Evolutionary conservation across 139 green algal species (phyloP).

Genomic region (Picochlorum sp.): DNA sequence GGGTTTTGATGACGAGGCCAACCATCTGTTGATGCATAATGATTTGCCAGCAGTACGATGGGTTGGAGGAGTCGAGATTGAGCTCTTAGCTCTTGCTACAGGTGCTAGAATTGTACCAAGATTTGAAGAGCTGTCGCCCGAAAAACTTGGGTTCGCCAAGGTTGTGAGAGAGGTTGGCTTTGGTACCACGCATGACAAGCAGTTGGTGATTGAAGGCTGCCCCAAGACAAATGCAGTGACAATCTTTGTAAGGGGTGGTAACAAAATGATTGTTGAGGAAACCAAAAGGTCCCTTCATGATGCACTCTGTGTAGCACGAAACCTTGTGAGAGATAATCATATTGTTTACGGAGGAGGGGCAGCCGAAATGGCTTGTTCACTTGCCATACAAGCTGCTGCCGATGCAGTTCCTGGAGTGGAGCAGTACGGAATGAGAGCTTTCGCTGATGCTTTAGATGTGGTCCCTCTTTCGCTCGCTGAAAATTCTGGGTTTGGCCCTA

Average conservation of each 20-base stretch:
- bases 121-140: conserved; percentile 75
- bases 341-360: conserved; percentile 96
- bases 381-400: conserved; percentile 83
- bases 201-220: conserved; percentile 93
- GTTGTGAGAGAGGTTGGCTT: conserved; percentile 69
- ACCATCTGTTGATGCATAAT: conserved; percentile 94
- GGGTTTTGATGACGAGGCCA: conserved; percentile 99
- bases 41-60: conserved; percentile 84
- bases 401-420: conserved; percentile 71
- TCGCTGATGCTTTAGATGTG: conserved; percentile 85
- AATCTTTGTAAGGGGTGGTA: conserved; percentile 92
- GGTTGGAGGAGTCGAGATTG: conserved; percentile 97
- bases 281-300: conserved; percentile 94
- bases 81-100: conserved; percentile 97
- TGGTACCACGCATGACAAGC: conserved; percentile 94
- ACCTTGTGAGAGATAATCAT: conserved; percentile 90
- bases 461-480: conserved; percentile 90
- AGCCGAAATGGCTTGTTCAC: conserved; percentile 81
- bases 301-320: conserved; percentile 95
- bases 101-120: conserved; percentile 89
- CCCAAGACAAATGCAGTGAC: conserved; percentile 88
- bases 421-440: conserved; percentile 95
- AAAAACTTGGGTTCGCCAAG: conserved; percentile 88
- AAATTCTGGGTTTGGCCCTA: conserved; percentile 86
- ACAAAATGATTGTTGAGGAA: conserved; percentile 95